Percentiles rank a stretch among this genome's conserved stretches.
phyloP scores from a whole-genome alignment of 129 eudicot genomes.

The Helianthus tuberosus region DNA sequence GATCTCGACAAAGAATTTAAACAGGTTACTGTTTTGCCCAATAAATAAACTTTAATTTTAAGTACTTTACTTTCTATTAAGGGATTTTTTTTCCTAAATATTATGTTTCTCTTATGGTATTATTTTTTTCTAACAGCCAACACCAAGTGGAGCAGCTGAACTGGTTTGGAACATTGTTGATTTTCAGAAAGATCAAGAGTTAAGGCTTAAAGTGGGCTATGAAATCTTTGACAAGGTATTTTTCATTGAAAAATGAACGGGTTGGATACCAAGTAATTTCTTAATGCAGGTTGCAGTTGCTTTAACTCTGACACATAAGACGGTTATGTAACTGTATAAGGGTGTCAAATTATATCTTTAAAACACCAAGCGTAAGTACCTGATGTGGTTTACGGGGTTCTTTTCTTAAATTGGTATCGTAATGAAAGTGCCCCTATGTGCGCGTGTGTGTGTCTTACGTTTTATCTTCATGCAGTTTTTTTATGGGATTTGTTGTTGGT shows the following conservation, averaged over 20 bases:
- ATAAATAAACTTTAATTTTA: background rate
- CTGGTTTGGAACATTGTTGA: slow-evolving; percentile 67
- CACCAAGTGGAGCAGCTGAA: slow-evolving; percentile 75
- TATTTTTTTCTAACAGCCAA: slow-evolving; percentile 44
- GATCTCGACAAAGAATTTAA: slow-evolving; percentile 64
- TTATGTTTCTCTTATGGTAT: slow-evolving; percentile 6
- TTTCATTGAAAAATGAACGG: slow-evolving; percentile 15
- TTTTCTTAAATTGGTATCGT: background rate
- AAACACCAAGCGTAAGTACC: background rate
- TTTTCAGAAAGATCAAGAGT: slow-evolving; percentile 83
- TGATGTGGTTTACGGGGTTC: background rate
- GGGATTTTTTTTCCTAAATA: background rate
- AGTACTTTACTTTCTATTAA: slow-evolving; percentile 4
- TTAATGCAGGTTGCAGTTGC: background rate
- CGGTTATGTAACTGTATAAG: background rate
- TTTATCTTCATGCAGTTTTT: background rate
- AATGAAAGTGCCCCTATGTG: background rate
- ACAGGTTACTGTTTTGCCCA: slow-evolving; percentile 38
- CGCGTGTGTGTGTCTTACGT: background rate
- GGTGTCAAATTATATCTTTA: background rate
- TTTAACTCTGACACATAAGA: background rate
- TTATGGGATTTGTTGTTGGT: slow-evolving; percentile 1
- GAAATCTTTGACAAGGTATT: slow-evolving; percentile 78
- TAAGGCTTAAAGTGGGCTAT: slow-evolving; percentile 83
- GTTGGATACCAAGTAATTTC: background rate